A percentile compares a stretch with the other conserved stretches of the same genome.
Evolutionary conservation across 2,329 filamentous ascomycete species (phyloP).

Genomic region (Alternaria sp.): DNA sequence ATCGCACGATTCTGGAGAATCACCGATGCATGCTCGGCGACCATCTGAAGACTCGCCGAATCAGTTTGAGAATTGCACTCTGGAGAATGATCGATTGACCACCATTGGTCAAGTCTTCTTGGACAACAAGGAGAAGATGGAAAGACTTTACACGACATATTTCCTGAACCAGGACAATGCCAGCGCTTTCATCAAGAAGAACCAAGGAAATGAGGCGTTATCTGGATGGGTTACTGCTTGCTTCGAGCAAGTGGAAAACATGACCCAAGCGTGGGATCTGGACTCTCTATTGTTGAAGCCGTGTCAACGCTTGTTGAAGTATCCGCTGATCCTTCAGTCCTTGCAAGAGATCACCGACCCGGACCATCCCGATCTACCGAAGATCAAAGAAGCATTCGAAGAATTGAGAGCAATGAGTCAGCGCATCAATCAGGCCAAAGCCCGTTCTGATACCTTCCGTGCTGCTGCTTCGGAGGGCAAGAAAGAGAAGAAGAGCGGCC

Average conservation of each 20-base stretch:
- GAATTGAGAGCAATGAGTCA: conserved; percentile 68
- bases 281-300: conserved; percentile 98
- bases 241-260: conserved; percentile 86
- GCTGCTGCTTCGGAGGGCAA: conserved; percentile 44
- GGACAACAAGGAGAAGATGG: conserved; percentile 63
- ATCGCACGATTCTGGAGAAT: conserved; percentile 21
- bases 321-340: conserved; percentile 83
- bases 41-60: conserved; percentile 32
- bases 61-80: conserved; percentile 39
- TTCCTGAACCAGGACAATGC: conserved; percentile 70
- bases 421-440: conserved; percentile 92
- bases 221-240: conserved; percentile 90
- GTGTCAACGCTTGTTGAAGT: conserved; percentile 92
- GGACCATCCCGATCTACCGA: conserved; percentile 81
- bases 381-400: conserved; percentile 74
- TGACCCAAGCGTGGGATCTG: conserved; percentile 93
- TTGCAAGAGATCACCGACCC: conserved; percentile 79
- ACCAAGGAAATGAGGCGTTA: conserved; percentile 63
- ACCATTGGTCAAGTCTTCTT: conserved; percentile 66
- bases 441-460: conserved; percentile 83
- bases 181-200: conserved; percentile 65
- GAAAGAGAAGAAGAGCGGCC: conserved; percentile 42
- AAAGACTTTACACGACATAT: conserved; percentile 69
- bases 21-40: conserved; percentile 23
- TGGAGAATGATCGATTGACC: conserved; percentile 64